A percentile compares a stretch with the other conserved stretches of the same genome.
These are phyloP conservation scores for Monilinia vaccinii-corymbosi DNA, from an alignment of 2,329 filamentous ascomycete genomes.

Conservation along the genomic window DNA sequence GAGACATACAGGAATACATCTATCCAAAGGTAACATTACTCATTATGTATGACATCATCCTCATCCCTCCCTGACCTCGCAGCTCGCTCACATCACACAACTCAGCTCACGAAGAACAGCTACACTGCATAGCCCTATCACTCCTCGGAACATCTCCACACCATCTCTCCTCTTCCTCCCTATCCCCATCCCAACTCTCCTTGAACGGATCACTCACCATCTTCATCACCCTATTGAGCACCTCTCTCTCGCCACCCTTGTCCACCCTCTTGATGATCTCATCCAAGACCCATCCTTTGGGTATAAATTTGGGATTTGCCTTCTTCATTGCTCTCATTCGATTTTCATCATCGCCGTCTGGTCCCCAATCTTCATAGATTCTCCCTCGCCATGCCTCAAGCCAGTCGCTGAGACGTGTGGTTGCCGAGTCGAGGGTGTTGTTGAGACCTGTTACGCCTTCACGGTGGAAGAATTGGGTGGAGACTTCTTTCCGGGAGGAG, in stretches of 20 bases:
- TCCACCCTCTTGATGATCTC: conserved; percentile 87
- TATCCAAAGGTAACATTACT: neutral
- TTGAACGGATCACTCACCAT: conserved; percentile 79
- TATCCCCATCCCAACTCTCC: conserved; percentile 65
- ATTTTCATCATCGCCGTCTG: conserved; percentile 46
- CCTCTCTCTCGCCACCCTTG: conserved; percentile 69
- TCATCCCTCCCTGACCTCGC: neutral
- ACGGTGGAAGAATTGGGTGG: conserved; percentile 69
- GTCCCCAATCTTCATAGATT: conserved; percentile 67
- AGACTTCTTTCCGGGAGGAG: conserved; percentile 52
- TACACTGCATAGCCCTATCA: conserved; percentile 81
- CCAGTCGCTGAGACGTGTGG: conserved; percentile 65
- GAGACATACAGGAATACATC: neutral
- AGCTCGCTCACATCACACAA: neutral
- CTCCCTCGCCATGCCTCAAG: conserved; percentile 68
- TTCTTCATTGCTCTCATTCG: conserved; percentile 61
- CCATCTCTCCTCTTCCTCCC: conserved; percentile 70
- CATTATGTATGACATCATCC: neutral
- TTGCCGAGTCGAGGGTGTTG: conserved; percentile 53
- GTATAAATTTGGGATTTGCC: conserved; percentile 89
- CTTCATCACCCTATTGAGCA: conserved; percentile 69
- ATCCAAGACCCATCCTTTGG: conserved; percentile 84
- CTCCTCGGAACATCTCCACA: conserved; percentile 74
- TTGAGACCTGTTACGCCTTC: conserved; percentile 54
- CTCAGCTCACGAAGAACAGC: conserved; percentile 67